Base-by-base conservation (phyloP, 345 rosid genomes). In the Turritis glabra region DNA sequence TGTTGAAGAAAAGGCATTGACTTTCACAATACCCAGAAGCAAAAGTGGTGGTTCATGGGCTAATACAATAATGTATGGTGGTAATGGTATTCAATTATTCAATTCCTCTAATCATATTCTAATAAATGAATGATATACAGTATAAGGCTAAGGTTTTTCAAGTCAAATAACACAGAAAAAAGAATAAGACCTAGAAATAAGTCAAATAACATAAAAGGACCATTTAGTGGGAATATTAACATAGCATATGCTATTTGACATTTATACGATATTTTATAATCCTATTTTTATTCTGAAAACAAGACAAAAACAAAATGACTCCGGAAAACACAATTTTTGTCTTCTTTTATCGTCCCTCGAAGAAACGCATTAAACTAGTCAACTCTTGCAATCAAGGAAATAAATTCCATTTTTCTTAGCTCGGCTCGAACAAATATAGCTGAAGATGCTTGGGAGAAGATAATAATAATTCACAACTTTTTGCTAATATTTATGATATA, bases 1-100 rank as follows among this genome's bases (percentile, higher is more conserved):
- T 80, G 83, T 83, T 78, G 73, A 81, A 82, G 73, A 43, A 77
- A 77, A 76, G 84, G 79, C 85, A 81, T 90, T 86, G 93, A 90
- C 94, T 86, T 86, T 86, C 64, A 75, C 21, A 38, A 59, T 35
- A 66, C 30, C 43, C 54, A 75, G 79, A 57, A 74, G 17, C 55
- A 51, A 40, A 12, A 76, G 74, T 76, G 44, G 74, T 69, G 65
- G 71, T 69, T 70, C 22, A 30, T 68, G 41, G 22, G 40, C 40
- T 43, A 10, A 60, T 21, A n/a, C 22, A 55, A 74, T 66, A 19
- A 73, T 44, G 58, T 32, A 17, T 74, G 30, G 23, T 46, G 8
- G 17, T 47, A 8, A 37, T 57, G 33, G 71, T 55, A 44, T 27
- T 27, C 18, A 37, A 19, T 48, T 48, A 46, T 50, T 67, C 68